phyloP scores from a whole-genome alignment of 2,329 filamentous ascomycete species.

The Shiraia bambusicola region DNA sequence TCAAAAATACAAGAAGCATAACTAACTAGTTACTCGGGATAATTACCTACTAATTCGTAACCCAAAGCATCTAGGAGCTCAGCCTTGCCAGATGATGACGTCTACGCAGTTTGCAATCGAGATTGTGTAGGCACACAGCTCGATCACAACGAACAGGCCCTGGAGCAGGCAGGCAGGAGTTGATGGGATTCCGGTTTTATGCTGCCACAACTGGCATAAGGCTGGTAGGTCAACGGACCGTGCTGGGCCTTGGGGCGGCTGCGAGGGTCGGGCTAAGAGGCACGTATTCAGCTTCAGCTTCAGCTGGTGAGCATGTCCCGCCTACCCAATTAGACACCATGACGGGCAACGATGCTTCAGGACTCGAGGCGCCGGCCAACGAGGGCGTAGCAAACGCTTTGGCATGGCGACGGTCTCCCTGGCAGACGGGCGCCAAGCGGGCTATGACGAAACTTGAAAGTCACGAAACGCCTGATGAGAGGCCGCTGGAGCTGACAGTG shows the following conservation, averaged over 20 bases:
- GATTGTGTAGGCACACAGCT: constrained; percentile 29
- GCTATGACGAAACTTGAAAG: constrained; percentile 17
- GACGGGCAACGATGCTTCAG: constrained; percentile 18
- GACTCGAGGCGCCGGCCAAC: constrained; percentile 23
- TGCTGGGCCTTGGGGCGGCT: constrained; percentile 22
- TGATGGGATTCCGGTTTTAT: constrained; percentile 35
- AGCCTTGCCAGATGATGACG: constrained; percentile 37
- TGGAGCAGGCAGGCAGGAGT: constrained; percentile 29
- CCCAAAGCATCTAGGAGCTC: constrained; percentile 6
- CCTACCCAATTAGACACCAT: constrained; percentile 27
- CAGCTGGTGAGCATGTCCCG: constrained; percentile 30
- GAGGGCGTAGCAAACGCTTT: constrained; percentile 11
- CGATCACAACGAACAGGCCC: constrained; percentile 30
- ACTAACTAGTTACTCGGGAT: too few species aligned
- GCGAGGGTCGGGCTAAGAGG: constrained; percentile 34
- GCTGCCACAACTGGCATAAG: constrained; percentile 29
- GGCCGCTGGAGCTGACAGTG: constrained; percentile 26
- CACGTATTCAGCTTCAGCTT: constrained; percentile 34
- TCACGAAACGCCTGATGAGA: constrained; percentile 44
- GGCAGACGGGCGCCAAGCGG: constrained; percentile 28
- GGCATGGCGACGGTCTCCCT: constrained; percentile 31
- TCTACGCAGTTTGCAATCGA: constrained; percentile 27
- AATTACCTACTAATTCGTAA: too few species aligned
- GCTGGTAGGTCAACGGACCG: constrained; percentile 36
- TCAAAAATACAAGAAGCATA: too few species aligned